Evolutionary conservation across 225 moss, liverwort and hornwort genomes (phyloP).

Genomic region (Lunularia cruciata): DNA sequence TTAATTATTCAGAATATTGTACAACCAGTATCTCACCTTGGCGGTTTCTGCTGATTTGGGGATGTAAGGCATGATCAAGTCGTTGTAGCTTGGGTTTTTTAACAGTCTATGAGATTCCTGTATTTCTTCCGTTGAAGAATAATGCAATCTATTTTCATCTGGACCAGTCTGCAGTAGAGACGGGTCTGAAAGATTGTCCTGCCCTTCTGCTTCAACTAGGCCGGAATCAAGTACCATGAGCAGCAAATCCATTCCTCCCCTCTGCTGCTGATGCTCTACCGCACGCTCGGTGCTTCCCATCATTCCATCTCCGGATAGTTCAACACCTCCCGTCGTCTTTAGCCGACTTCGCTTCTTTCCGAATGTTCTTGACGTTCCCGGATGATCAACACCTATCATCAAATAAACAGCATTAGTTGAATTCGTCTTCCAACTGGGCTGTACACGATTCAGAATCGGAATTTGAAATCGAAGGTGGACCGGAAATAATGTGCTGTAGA

Average conservation of each 20-base stretch:
- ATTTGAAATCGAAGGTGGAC: too few species aligned
- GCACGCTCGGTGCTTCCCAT: not conserved
- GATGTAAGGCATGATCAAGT: not conserved
- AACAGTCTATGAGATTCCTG: not conserved
- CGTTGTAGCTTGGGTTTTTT: not conserved
- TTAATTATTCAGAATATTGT: too few species aligned
- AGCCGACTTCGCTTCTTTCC: conserved; percentile 30
- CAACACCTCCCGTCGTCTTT: not conserved
- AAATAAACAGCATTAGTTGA: not conserved
- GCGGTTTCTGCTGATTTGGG: not conserved
- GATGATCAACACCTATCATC: not conserved
- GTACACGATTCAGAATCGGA: too few species aligned
- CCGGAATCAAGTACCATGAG: conserved; percentile 31
- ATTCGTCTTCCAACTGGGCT: too few species aligned
- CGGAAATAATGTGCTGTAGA: too few species aligned
- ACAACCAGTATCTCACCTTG: not conserved
- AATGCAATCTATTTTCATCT: not conserved
- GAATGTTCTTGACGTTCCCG: not conserved
- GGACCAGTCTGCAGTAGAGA: not conserved
- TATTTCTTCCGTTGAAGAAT: not conserved
- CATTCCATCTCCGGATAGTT: too few species aligned
- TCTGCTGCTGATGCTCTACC: conserved; percentile 3
- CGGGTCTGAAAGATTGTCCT: not conserved
- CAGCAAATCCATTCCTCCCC: conserved; percentile 33
- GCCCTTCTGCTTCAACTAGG: conserved; percentile 9